Evolutionary conservation across 2,329 filamentous ascomycete species (phyloP), one percentile per base, ranked within the genome.

Genomic region (Aspergillus alliaceus): DNA sequence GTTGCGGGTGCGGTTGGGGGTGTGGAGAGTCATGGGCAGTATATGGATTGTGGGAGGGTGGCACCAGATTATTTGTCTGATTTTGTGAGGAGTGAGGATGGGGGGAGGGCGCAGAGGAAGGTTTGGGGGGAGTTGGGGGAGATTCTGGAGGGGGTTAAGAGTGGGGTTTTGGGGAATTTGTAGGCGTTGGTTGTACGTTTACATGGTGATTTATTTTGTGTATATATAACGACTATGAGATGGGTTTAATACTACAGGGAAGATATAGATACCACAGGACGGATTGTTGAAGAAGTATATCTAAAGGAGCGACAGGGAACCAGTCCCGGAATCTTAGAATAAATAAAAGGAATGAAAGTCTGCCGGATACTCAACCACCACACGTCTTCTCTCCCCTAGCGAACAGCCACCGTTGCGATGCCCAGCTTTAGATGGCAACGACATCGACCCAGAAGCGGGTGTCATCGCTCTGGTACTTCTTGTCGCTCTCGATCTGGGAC

Each of bases 1-100:
- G 71, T 80, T 4, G 66, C 69, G 7, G 77, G 70, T 1, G 75
- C 70, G 0, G 59, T 64, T 2, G 69, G 66, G 0, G 80, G 80
- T 1, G 44, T 60, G 6, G 77, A 80, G 56, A 72, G 72, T 1
- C 77, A 83, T 58, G 82, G 82, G 6, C 60, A 76, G 55, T 83
- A 81, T 56, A 72, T 83, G 65, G 67, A 63, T 2, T 70, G 80
- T 68, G 57, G 69, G 8, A 24, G 63, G 53, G 66, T 73, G 15
- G 57, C 63, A 6, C 67, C 67, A 7, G 49, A 53, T 6, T 57
- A 50, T 6, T 59, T 77, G 14, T 72, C 71, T 3, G 18, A 58
- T 3, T 77, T 80, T 56, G 76, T 80, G 11, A 68, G 59, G 12
- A 76, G 75, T 31, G 63, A 69, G 5, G 75, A 79, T 6, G 79